Evolutionary conservation across 805 yeast genomes (phyloP).

Genomic region (Candida coquimbonensis): DNA sequence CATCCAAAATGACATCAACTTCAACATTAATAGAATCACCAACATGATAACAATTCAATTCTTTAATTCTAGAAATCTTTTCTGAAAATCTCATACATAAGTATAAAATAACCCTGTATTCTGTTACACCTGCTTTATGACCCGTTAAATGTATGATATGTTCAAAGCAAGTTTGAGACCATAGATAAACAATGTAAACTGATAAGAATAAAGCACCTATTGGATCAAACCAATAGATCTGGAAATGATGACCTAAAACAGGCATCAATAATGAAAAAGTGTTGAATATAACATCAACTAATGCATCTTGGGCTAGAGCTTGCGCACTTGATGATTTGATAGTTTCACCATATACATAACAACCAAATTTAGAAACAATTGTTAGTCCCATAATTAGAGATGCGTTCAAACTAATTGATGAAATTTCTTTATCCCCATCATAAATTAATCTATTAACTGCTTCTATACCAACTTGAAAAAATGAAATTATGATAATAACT

Average conservation of each 20-base stretch:
- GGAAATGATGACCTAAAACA: constrained; percentile 41
- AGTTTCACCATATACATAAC: constrained; percentile 58
- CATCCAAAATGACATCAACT: constrained; percentile 59
- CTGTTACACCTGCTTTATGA: constrained; percentile 54
- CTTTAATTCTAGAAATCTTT: constrained; percentile 55
- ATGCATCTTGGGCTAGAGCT: constrained; percentile 78
- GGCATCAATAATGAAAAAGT: constrained; percentile 68
- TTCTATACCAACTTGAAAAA: constrained; percentile 64
- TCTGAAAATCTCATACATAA: constrained; percentile 64
- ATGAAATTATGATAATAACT: constrained; percentile 61
- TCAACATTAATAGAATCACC: constrained; percentile 75
- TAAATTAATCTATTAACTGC: constrained; percentile 43
- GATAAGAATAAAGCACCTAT: constrained; percentile 63
- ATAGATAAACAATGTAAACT: constrained; percentile 51
- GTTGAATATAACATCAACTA: constrained; percentile 72
- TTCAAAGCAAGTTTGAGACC: constrained; percentile 60
- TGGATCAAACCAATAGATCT: constrained; percentile 69
- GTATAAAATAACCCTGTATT: constrained; percentile 61
- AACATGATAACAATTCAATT: constrained; percentile 66
- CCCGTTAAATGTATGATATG: constrained; percentile 75
- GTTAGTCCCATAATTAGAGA: constrained; percentile 56
- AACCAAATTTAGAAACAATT: constrained; percentile 48
- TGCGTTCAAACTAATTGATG: constrained; percentile 43
- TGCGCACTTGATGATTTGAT: constrained; percentile 61
- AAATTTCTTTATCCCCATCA: constrained; percentile 31